phyloP scores from a whole-genome alignment of 768 basidiomycete genomes.

The Tylopilus plumbeoviolaceoides region DNA sequence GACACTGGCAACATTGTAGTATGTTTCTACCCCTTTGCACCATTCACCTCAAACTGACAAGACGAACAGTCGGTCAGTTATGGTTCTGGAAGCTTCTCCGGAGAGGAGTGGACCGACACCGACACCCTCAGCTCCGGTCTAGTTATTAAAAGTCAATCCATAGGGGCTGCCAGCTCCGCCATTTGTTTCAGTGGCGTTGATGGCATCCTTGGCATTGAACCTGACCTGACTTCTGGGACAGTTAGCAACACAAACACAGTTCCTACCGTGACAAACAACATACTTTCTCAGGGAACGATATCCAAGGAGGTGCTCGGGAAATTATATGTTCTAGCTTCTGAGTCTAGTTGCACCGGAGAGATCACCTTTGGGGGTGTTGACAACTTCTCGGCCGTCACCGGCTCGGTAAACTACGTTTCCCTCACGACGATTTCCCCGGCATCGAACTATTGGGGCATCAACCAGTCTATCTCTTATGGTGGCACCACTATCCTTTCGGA shows the following conservation, averaged over 20 bases:
- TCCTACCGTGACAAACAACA: conserved; percentile 35
- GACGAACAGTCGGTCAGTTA: neutral
- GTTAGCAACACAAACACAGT: conserved; percentile 12
- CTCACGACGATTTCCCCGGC: neutral
- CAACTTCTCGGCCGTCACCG: neutral
- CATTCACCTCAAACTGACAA: neutral
- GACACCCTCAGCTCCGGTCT: neutral
- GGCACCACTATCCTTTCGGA: conserved; percentile 17
- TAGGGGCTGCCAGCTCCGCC: neutral
- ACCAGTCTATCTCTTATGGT: conserved; percentile 30
- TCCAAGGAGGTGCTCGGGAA: conserved; percentile 26
- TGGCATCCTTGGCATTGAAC: conserved; percentile 38
- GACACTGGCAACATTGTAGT: conserved; percentile 19
- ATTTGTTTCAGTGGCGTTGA: conserved; percentile 15
- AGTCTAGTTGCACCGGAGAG: neutral
- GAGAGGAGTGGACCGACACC: neutral
- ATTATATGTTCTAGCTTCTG: conserved; percentile 27
- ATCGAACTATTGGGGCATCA: conserved; percentile 21
- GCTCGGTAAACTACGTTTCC: neutral
- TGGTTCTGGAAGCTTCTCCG: neutral
- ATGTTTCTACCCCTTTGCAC: neutral
- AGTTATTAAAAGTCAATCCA: neutral
- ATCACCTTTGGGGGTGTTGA: conserved; percentile 1
- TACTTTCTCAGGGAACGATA: conserved; percentile 28
- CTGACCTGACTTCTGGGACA: conserved; percentile 31